Base-by-base conservation (phyloP, 768 basidiomycete species). In the Collybia sordida region DNA sequence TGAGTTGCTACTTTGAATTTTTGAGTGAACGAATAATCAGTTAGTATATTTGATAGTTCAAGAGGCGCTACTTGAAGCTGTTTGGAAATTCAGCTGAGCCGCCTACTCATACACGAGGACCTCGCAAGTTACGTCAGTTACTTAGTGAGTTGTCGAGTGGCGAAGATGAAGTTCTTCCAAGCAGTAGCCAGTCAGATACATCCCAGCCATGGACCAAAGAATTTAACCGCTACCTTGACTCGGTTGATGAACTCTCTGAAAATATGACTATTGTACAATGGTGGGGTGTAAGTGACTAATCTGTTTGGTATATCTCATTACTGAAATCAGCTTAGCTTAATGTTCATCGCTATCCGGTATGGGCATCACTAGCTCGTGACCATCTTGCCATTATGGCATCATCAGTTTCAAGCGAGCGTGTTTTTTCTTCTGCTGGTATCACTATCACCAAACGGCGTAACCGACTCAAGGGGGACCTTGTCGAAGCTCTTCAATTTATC, bases 331-430 rank as follows among this genome's bases (percentile, higher is more conserved):
- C 36, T 12, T 46, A 66, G 66, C 27, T 57, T 0, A 68, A 71
- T 59, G 50, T 55, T 1, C 23, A 37, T 14, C 53, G 55, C 3
- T 68, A 68, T 53, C 69, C 65, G 1, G 59, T 62, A 0, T 73
- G 69, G 69, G 67, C 64, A 1, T 68, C 68, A 0, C 60, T 77
- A 15, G 69, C 72, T 11, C 46, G 54, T 14, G 71, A 75, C 45
- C 67, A 68, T 41, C 63, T 75, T n/a, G 53, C 67, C 1, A 69
- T 75, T 35, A 73, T 73, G 67, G 68, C 64, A 14, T 67, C 65
- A 6, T 68, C 61, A 6, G 70, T 73, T 2, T 71, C 68, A 1
- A 71, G 68, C 57, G 66, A 73, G 55, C 55, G 59, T 1, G 68
- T 69, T 7, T 75, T 75, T 56, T 75, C 68, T 0, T 59, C 63